These are phyloP conservation scores for Ophiostoma pallidulum DNA, from an alignment of 2,329 filamentous ascomycete genomes.

Conservation along the genomic window DNA sequence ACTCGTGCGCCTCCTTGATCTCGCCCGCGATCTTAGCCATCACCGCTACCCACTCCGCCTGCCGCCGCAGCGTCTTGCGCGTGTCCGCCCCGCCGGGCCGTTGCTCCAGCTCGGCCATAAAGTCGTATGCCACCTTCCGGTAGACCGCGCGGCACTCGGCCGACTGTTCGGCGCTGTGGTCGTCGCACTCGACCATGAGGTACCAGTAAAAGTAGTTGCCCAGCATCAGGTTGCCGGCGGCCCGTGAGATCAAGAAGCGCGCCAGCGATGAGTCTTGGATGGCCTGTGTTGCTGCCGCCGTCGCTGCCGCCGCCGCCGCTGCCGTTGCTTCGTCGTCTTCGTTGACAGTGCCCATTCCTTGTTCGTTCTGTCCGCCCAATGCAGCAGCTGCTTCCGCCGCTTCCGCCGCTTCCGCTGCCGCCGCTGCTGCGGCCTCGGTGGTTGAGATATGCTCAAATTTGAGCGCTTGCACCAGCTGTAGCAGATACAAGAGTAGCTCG, in stretches of 20 bases:
- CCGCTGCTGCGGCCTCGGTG: constrained; percentile 38
- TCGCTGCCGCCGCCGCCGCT: not conserved
- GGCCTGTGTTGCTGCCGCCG: constrained; percentile 48
- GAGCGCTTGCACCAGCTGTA: constrained; percentile 90
- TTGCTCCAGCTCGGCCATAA: constrained; percentile 79
- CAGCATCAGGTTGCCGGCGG: constrained; percentile 77
- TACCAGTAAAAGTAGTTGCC: constrained; percentile 99
- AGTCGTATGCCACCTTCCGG: constrained; percentile 88
- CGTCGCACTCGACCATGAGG: constrained; percentile 93
- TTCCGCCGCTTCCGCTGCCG: not conserved
- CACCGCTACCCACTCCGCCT: constrained; percentile 82
- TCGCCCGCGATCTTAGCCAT: constrained; percentile 84
- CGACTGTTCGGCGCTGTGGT: constrained; percentile 65
- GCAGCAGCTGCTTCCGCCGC: not conserved
- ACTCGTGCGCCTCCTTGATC: constrained; percentile 69
- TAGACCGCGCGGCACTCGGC: constrained; percentile 72
- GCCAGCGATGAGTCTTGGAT: constrained; percentile 75
- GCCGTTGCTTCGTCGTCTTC: not conserved
- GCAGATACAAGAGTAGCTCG: constrained; percentile 79
- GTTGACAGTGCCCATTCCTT: not conserved
- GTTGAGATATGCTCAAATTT: constrained; percentile 78
- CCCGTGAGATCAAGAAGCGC: constrained; percentile 78
- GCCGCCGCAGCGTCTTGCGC: constrained; percentile 67
- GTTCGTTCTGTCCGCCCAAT: too few relatives aligned
- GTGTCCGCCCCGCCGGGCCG: constrained; percentile 60